These are phyloP conservation scores for Triadica sebifera DNA, from an alignment of 345 rosid species.

Conservation along the genomic window DNA sequence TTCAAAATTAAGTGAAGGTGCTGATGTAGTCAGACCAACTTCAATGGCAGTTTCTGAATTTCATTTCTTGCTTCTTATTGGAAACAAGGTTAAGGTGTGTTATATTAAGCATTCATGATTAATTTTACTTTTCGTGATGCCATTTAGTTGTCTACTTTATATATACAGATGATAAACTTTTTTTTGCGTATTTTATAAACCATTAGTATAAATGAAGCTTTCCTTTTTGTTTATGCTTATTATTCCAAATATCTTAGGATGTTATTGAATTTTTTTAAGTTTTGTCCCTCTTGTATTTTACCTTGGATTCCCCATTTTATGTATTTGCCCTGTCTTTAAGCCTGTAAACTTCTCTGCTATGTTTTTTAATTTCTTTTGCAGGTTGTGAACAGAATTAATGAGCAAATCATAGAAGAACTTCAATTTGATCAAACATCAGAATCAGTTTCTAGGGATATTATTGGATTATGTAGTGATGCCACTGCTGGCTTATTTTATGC, in stretches of 20 bases:
- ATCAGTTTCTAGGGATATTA: constrained; percentile 77
- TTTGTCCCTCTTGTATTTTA: constrained; percentile 4
- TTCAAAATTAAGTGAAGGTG: constrained; percentile 67
- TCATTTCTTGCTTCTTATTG: constrained; percentile 91
- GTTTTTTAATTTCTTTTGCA: constrained; percentile 31
- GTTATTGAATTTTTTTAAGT: background rate
- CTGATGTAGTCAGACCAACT: constrained; percentile 70
- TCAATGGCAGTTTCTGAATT: constrained; percentile 95
- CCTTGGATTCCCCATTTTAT: constrained; percentile 3
- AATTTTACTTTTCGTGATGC: constrained; percentile 8
- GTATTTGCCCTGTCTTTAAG: background rate
- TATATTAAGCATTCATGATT: constrained; percentile 12
- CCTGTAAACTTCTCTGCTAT: constrained; percentile 16
- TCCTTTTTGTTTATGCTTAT: background rate
- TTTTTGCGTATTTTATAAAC: background rate
- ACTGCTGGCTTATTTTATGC: constrained; percentile 97
- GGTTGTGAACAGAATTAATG: constrained; percentile 98
- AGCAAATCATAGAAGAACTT: constrained; percentile 96
- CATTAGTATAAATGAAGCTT: background rate
- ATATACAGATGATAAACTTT: background rate
- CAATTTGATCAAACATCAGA: constrained; percentile 90
- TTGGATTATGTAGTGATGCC: constrained; percentile 96
- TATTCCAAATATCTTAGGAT: background rate
- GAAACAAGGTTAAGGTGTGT: constrained; percentile 95
- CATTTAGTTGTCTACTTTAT: constrained; percentile 8